Conservation (phyloP, 1,284 basidiomycete species). For the Puccinia triticina region DNA sequence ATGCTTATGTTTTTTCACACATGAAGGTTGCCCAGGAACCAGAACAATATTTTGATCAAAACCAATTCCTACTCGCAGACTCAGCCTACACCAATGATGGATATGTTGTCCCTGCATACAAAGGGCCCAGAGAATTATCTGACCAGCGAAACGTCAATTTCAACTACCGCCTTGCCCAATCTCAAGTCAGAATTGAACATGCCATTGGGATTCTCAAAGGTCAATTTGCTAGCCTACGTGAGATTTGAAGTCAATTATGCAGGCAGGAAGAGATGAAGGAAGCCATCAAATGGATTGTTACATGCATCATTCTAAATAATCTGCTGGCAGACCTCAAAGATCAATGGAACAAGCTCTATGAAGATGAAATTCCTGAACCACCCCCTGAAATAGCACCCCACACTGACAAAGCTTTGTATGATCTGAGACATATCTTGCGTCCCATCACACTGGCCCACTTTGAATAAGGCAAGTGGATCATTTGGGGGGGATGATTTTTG, state of each 20-base stretch:
- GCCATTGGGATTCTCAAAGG: constrained; percentile 26
- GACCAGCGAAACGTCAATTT: no score
- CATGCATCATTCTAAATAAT: no score
- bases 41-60: constrained; percentile 15
- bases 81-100: neutral
- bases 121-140: no score
- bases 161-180: constrained; percentile 18
- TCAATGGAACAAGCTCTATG: no score
- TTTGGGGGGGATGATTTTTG: no score
- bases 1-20: constrained; percentile 1
- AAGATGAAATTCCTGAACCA: no score
- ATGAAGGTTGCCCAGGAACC: constrained; percentile 18
- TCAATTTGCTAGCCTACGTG: constrained; percentile 4
- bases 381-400: no score
- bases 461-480: no score
- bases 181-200: neutral
- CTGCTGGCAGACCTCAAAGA: no score
- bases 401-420: no score
- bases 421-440: no score
- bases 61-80: constrained; percentile 13
- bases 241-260: neutral
- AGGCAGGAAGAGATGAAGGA: neutral
- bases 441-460: no score
- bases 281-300: neutral
- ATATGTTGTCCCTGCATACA: neutral